Conservation (phyloP, 2,329 filamentous ascomycete genomes). For the Pseudodiploospora longispora region DNA sequence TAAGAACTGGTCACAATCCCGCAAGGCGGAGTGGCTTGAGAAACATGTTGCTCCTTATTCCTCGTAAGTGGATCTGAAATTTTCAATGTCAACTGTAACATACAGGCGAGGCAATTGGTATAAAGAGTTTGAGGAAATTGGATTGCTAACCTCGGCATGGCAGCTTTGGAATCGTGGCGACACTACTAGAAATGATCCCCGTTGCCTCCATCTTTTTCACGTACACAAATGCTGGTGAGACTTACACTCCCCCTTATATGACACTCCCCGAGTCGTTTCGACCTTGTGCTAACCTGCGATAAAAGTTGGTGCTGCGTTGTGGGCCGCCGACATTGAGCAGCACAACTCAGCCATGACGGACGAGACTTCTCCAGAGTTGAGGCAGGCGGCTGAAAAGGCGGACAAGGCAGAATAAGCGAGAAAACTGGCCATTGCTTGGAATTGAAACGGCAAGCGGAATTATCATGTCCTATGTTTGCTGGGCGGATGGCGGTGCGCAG, state of each 20-base stretch:
- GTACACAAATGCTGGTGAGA: slow-evolving; percentile 71
- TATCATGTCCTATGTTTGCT: too few species aligned
- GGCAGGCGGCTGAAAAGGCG: slow-evolving; percentile 41
- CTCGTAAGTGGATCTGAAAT: slow-evolving; percentile 46
- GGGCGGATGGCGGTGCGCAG: too few species aligned
- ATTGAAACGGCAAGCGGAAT: too few species aligned
- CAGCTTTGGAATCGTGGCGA: slow-evolving; percentile 68
- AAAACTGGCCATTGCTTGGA: too few species aligned
- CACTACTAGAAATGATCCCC: slow-evolving; percentile 77
- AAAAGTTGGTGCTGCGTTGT: slow-evolving; percentile 80
- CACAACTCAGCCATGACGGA: slow-evolving; percentile 41
- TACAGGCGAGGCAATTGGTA: background rate
- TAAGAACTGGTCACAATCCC: slow-evolving; percentile 65
- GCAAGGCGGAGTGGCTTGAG: slow-evolving; percentile 61
- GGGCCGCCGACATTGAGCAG: slow-evolving; percentile 78
- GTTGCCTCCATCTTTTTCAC: slow-evolving; percentile 75
- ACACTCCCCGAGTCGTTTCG: too few species aligned
- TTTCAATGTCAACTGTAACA: background rate
- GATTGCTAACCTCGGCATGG: slow-evolving; percentile 7
- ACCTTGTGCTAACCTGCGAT: too few species aligned
- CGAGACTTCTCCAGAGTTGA: slow-evolving; percentile 41
- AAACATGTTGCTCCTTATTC: slow-evolving; percentile 70
- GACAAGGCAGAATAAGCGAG: slow-evolving; percentile 18
- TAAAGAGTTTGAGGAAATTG: background rate
- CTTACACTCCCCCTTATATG: background rate